Evolutionary conservation across 805 yeast genomes (phyloP), one percentile per base, ranked within the genome.

Genomic region (Cyberlindnera euphorbiae): DNA sequence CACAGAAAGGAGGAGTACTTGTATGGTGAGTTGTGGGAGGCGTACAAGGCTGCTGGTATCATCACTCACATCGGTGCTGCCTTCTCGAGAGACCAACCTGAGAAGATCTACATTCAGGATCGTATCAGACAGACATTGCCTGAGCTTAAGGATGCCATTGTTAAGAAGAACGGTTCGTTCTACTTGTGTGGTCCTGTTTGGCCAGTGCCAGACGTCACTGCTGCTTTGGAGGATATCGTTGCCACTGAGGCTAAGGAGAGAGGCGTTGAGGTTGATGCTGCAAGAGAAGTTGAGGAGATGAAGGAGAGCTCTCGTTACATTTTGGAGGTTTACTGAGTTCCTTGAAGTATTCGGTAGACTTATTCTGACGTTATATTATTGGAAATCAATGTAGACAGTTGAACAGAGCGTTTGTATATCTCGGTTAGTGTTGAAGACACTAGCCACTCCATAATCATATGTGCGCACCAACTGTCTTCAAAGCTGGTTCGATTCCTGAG

Each of bases 181-280:
- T 90, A 90, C 67, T 72, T 90, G 59, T 90, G 97, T 77, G 97
- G 97, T 45, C 97, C 97, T 28, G 90, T 97, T 2, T 90, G 97
- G 97, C 97, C 97, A 23, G 97, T 90, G 55, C 96, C 97, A 9
- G 96, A 89, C 60, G 84, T 90, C 52, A 84, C 96, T 35, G 82
- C 81, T 29, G 95, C 96, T 52, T 68, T 90, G 49, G 82, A 82
- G 55, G 95, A 86, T 46, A 82, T 90, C 50, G 71, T 88, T 34
- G 61, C 62, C 17, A 72, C 73, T 30, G 95, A 85, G 46, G 95
- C 95, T 17, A 68, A 66, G 35, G 68, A 66, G 46, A 71, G 67
- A 36, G 94, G 93, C 38, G 73, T 69, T 34, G 70, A 73, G 51
- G 67, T 84, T 39, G 94, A 89, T 51, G 71, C 81, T 47, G 77